Evolutionary conservation across 2,329 filamentous ascomycete genomes (phyloP).

Genomic region (Talaromyces islandicus): DNA sequence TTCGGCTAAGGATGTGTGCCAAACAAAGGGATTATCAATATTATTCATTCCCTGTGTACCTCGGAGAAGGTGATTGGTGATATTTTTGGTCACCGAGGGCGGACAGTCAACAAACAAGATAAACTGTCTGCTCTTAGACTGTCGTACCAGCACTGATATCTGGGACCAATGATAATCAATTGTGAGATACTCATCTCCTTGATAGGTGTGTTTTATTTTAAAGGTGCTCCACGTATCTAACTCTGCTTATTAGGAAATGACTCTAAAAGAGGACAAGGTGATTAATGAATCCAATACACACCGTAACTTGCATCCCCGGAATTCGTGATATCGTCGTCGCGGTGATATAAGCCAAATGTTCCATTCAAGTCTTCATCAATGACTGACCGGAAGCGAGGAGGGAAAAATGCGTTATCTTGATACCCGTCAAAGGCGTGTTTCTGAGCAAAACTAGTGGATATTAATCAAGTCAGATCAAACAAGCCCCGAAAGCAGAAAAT

Average conservation of each 20-base stretch:
- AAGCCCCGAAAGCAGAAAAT: neutral
- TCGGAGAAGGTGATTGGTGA: neutral
- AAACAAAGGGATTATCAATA: constrained; percentile 6
- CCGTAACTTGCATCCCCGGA: neutral
- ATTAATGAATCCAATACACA: neutral
- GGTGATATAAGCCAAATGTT: constrained; percentile 3
- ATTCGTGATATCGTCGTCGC: neutral
- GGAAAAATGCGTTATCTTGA: constrained; percentile 2
- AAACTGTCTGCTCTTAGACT: constrained; percentile 4
- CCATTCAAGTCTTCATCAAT: constrained; percentile 9
- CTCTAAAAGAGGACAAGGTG: neutral
- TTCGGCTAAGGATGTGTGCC: constrained; percentile 5
- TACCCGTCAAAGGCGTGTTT: neutral
- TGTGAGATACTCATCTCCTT: neutral
- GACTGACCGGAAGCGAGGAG: constrained; percentile 5
- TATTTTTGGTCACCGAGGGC: neutral
- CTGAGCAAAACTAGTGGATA: neutral
- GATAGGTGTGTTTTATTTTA: constrained; percentile 8
- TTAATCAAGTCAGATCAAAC: neutral
- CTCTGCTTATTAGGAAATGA: neutral
- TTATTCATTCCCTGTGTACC: neutral
- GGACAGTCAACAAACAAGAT: constrained; percentile 10
- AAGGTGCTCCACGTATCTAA: constrained; percentile 10
- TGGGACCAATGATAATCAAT: constrained; percentile 9
- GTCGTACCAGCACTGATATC: constrained; percentile 6